phyloP scores from a whole-genome alignment of 352 stramenopile species.

The Elongisporangium anandrum region DNA sequence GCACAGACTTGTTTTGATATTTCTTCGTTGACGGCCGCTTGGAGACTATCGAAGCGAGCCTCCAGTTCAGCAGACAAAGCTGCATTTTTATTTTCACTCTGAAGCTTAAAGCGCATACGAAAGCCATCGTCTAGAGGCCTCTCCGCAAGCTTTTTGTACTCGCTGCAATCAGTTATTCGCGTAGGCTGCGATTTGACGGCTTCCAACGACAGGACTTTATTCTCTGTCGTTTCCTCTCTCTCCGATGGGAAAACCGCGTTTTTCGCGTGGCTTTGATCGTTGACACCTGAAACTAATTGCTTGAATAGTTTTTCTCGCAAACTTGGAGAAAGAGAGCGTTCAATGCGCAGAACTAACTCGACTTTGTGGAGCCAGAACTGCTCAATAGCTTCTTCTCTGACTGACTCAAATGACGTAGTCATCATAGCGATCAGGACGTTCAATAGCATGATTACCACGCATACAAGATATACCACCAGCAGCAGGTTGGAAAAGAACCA shows the following conservation, averaged over 20 bases:
- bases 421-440: constrained; percentile 76
- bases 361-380: neutral
- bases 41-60: neutral
- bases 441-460: constrained; percentile 52
- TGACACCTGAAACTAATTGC: neutral
- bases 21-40: neutral
- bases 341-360: neutral
- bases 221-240: too few relatives aligned
- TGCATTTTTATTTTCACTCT: neutral
- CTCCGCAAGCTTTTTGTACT: neutral
- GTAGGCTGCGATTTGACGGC: too few relatives aligned
- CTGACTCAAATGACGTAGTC: constrained; percentile 50
- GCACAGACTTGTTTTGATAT: neutral
- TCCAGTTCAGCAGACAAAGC: neutral
- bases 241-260: too few relatives aligned
- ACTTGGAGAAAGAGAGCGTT: neutral
- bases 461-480: constrained; percentile 48
- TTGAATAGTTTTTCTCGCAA: neutral
- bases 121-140: neutral
- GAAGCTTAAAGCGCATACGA: neutral
- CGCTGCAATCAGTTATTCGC: too few relatives aligned
- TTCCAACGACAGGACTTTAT: neutral
- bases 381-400: neutral
- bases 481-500: constrained; percentile 48
- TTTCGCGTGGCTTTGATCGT: neutral